A percentile compares a stretch with the other conserved stretches of the same genome.
These are phyloP conservation scores for Euryodendron excelsum DNA, from an alignment of 148 eudicot genomes.

Conservation along the genomic window DNA sequence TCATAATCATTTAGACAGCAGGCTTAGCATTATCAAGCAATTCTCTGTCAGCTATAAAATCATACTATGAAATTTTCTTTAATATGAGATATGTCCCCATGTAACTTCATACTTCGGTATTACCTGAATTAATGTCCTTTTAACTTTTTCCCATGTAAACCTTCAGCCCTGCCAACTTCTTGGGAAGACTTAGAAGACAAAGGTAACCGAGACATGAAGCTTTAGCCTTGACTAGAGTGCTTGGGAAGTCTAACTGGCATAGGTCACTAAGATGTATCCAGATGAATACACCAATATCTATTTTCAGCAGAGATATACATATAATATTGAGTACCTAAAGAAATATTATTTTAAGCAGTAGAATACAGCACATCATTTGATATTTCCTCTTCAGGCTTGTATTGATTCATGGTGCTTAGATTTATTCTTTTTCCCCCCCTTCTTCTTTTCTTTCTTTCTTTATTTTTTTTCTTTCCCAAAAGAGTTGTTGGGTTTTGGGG, in stretches of 20 bases:
- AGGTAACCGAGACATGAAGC: conserved; percentile 4
- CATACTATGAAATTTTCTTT: neutral
- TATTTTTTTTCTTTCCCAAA: neutral
- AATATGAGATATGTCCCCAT: neutral
- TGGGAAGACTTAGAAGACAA: conserved; percentile 11
- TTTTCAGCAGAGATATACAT: neutral
- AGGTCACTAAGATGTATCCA: conserved; percentile 11
- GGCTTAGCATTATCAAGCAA: neutral
- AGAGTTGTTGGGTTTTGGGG: no score
- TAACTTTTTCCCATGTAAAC: conserved; percentile 3
- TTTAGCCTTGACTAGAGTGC: conserved; percentile 7
- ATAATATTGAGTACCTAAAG: neutral
- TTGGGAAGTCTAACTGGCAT: conserved; percentile 8
- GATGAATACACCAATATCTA: conserved; percentile 8
- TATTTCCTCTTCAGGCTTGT: neutral
- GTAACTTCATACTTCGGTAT: neutral
- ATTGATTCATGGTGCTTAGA: neutral
- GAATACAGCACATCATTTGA: neutral
- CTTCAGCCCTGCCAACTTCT: conserved; percentile 9
- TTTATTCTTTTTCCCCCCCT: neutral
- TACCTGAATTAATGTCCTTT: conserved; percentile 11
- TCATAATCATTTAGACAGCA: neutral
- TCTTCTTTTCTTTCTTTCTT: neutral
- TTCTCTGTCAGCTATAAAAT: neutral
- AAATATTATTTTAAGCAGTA: conserved; percentile 9